phyloP scores from a whole-genome alignment of 345 rosid genomes.

The Citrus inodora region DNA sequence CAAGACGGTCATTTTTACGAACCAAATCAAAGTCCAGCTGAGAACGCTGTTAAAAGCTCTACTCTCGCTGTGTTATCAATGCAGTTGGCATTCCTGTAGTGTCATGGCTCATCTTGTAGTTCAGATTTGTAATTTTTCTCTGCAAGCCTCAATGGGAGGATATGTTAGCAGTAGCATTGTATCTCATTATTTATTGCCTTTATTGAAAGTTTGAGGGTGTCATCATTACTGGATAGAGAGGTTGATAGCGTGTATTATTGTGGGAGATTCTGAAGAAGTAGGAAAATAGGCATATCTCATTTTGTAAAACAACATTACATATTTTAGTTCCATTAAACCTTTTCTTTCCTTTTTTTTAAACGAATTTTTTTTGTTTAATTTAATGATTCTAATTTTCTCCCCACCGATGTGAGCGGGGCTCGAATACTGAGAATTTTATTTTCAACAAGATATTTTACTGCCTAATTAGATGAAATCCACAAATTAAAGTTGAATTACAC shows the following conservation, averaged over 20 bases:
- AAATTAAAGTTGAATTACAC: too few relatives aligned
- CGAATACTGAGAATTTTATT: too few relatives aligned
- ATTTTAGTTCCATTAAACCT: neutral
- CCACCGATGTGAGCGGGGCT: too few relatives aligned
- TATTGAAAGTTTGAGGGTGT: neutral
- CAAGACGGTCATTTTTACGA: conserved; percentile 41
- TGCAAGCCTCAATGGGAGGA: neutral
- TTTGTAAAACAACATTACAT: neutral
- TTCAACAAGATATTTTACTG: too few relatives aligned
- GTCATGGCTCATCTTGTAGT: neutral
- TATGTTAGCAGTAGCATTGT: neutral
- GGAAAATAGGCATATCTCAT: neutral
- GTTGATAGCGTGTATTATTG: neutral
- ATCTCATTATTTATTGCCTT: neutral
- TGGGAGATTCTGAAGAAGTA: neutral
- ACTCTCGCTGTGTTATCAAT: neutral
- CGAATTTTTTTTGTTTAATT: too few relatives aligned
- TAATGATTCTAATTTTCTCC: too few relatives aligned
- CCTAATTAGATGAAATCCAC: too few relatives aligned
- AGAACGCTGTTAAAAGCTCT: neutral
- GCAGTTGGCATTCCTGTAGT: neutral
- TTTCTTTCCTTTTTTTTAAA: too few relatives aligned
- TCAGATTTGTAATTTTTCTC: neutral
- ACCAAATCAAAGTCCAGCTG: conserved; percentile 37
- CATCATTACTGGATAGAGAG: neutral